phyloP scores from a whole-genome alignment of 345 rosid species.

The Passiflora organensis region DNA sequence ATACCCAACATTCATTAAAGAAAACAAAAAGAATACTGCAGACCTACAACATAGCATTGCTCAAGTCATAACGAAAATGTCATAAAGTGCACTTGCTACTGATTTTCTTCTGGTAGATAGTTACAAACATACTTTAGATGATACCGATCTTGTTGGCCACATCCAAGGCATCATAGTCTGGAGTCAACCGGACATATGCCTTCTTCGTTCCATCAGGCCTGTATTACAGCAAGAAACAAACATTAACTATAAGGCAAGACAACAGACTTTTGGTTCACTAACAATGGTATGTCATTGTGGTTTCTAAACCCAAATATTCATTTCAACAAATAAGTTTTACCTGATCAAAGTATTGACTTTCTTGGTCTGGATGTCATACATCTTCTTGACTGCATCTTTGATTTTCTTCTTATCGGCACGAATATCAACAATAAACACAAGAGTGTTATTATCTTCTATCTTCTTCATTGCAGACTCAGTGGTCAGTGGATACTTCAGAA shows the following conservation, averaged over 20 bases:
- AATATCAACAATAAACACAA: conserved; percentile 90
- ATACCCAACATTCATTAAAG: conserved; percentile 7
- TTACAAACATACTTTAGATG: conserved; percentile 11
- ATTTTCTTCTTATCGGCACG: no score
- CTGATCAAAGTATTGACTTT: conserved; percentile 90
- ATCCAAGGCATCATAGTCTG: no score
- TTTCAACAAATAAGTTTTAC: conserved; percentile 25
- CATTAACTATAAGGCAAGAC: no score
- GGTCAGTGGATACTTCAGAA: conserved; percentile 83
- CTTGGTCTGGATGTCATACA: conserved; percentile 92
- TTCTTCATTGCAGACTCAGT: conserved; percentile 95
- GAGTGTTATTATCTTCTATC: conserved; percentile 91
- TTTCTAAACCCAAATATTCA: no score
- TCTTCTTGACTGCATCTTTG: conserved; percentile 88
- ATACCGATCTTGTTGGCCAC: conserved; percentile 32
- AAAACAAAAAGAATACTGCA: conserved; percentile 5
- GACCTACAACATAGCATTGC: conserved; percentile 16
- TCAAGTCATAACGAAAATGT: conserved; percentile 24
- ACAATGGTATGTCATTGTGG: no score
- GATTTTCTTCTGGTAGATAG: background rate
- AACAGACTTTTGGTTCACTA: no score
- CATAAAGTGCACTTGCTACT: background rate
- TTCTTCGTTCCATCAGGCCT: conserved; percentile 75
- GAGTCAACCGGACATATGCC: conserved; percentile 65
- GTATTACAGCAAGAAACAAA: background rate